Base-by-base conservation (phyloP, 495 filamentous ascomycete genomes). In the Daldinia loculata region DNA sequence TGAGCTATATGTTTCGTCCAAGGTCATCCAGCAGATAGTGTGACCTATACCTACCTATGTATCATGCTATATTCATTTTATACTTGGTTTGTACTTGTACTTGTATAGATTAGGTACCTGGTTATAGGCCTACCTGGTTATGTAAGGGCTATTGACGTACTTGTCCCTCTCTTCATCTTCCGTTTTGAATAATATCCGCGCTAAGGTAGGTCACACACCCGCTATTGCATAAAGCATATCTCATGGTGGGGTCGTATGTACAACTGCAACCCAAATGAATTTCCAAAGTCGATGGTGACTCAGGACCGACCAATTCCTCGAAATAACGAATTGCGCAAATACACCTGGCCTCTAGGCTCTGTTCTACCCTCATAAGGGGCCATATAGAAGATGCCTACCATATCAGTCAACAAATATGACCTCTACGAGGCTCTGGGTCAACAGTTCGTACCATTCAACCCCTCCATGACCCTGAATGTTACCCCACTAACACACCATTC, bases 351-450 rank as follows among this genome's bases (percentile, higher is more conserved):
- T 36, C n/a, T 48, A 69, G 65, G 70, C 61, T 72, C 70, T 68
- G 19, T 48, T 58, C 19, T 32, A 57, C 51, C 61, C 66, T 58
- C 30, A 15, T 27, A 61, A 48, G 66, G 66, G 61, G 38, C 32
- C 4, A 65, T 56, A 61, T 56, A 64, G 71, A 82, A 77, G 51
- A 93, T 93, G 91, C 95, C 95, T 83, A 99, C 95, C 76, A 96
- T 99, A 69, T 86, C 89, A 75, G 93, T 98, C 67, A 91, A 97
- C 84, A 99, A 98, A 84, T 93, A 93, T 69, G 92, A 89, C 66
- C 93, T 99, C 75, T 98, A 91, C 87, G 89, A 96, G 84, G 93
- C 90, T 75, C 86, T 99, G 62, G 95, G 93, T 72, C 89, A 90
- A 80, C 88, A 95, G 90, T 97, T 86, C 78, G 90, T 78, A 73